phyloP scores from a whole-genome alignment of 306 rosid species.

The Sindora glabra region DNA sequence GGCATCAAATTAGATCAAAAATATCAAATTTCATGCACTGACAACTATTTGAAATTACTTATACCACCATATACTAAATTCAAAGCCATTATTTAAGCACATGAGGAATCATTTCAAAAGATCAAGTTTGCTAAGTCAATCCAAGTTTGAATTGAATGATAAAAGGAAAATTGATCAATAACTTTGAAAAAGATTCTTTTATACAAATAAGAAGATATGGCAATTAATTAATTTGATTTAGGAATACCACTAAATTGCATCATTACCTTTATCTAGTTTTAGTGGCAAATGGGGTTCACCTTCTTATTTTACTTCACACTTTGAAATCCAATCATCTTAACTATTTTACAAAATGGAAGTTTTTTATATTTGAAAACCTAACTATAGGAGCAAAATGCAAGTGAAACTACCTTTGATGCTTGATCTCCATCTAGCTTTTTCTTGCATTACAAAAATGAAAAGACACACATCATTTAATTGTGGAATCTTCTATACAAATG shows the following conservation, averaged over 20 bases:
- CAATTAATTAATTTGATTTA: neutral
- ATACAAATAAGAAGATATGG: neutral
- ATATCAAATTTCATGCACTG: neutral
- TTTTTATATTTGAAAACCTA: slow-evolving; percentile 32
- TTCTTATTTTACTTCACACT: slow-evolving; percentile 15
- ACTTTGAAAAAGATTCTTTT: neutral
- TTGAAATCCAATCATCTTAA: slow-evolving; percentile 20
- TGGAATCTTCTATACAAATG: no score
- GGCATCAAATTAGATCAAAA: neutral
- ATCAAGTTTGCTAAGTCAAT: neutral
- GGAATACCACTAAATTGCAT: slow-evolving; percentile 10
- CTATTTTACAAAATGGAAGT: slow-evolving; percentile 33
- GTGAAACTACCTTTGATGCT: slow-evolving; percentile 52
- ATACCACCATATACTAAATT: neutral
- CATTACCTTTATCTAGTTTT: neutral
- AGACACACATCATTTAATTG: slow-evolving; percentile 51
- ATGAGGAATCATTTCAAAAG: neutral
- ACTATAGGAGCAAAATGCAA: slow-evolving; percentile 42
- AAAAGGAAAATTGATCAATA: neutral
- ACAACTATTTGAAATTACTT: neutral
- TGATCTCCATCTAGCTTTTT: slow-evolving; percentile 84
- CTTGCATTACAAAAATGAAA: slow-evolving; percentile 76
- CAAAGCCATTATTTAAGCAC: neutral
- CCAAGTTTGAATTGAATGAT: neutral
- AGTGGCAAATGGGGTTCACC: neutral